A percentile compares a stretch with the other conserved stretches of the same genome.
Evolutionary conservation across 306 rosid genomes (phyloP).

Genomic region (Sindora glabra): DNA sequence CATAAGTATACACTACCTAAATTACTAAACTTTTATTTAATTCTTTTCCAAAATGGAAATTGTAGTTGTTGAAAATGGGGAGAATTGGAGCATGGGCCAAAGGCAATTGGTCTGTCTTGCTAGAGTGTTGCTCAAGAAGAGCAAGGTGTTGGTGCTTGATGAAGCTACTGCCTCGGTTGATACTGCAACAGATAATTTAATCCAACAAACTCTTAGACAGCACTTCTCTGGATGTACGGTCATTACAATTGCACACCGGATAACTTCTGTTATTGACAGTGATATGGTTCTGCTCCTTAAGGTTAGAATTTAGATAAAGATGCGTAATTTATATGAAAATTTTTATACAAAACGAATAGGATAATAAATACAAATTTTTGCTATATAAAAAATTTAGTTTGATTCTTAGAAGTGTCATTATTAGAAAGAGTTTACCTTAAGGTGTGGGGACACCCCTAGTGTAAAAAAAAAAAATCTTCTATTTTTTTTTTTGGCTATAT

Average conservation of each 20-base stretch:
- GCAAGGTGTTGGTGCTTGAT: slow-evolving; percentile 81
- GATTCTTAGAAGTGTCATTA: no score
- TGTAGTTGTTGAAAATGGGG: slow-evolving; percentile 75
- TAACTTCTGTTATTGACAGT: slow-evolving; percentile 71
- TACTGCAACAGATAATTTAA: slow-evolving; percentile 83
- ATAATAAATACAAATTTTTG: no score
- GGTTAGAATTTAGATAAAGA: slow-evolving; percentile 35
- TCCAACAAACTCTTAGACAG: slow-evolving; percentile 59
- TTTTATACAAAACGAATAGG: no score
- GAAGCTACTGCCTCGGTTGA: slow-evolving; percentile 91
- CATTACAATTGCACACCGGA: slow-evolving; percentile 76
- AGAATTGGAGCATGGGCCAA: slow-evolving; percentile 97
- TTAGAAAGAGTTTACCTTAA: no score
- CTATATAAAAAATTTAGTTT: no score
- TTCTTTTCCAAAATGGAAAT: slow-evolving; percentile 4
- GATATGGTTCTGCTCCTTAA: slow-evolving; percentile 83
- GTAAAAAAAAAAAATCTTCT: no score
- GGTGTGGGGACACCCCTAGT: no score
- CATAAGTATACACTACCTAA: not conserved
- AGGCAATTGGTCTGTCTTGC: slow-evolving; percentile 89
- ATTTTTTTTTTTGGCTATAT: no score
- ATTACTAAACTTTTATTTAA: not conserved
- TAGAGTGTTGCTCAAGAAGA: slow-evolving; percentile 71
- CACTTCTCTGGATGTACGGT: slow-evolving; percentile 63
- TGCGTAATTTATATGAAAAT: no score